phyloP scores from a whole-genome alignment of 2,329 filamentous ascomycete genomes.

The Orbilia ellipsospora region DNA sequence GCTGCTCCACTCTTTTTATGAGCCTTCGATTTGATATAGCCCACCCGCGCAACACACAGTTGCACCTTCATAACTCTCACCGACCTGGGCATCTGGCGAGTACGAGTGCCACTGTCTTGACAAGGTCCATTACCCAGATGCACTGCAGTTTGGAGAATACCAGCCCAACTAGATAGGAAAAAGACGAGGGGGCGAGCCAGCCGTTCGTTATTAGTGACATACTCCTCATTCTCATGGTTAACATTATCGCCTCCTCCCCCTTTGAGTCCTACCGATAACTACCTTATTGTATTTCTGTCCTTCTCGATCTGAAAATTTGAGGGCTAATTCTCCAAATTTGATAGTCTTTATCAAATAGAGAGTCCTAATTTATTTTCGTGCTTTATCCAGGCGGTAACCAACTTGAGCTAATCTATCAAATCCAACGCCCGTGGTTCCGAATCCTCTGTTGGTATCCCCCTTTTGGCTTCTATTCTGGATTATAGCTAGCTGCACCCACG shows the following conservation, averaged over 20 bases:
- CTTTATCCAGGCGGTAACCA: neutral
- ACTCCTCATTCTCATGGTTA: neutral
- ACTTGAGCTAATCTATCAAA: neutral
- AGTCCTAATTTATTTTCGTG: slow-evolving; percentile 8
- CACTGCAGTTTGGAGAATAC: too few species aligned
- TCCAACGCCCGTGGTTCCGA: slow-evolving; percentile 38
- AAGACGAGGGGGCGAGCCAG: neutral
- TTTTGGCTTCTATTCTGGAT: neutral
- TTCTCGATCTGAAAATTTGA: neutral
- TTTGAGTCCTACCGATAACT: neutral
- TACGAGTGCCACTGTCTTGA: slow-evolving; percentile 31
- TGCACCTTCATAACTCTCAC: neutral
- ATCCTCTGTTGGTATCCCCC: slow-evolving; percentile 14
- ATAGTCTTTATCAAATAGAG: slow-evolving; percentile 11
- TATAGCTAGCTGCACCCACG: slow-evolving; percentile 7
- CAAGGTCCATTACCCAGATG: slow-evolving; percentile 8
- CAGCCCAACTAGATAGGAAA: neutral
- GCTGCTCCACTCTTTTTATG: slow-evolving; percentile 23
- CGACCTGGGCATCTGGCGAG: neutral
- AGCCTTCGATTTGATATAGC: slow-evolving; percentile 33
- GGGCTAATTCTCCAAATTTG: slow-evolving; percentile 3
- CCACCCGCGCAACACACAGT: slow-evolving; percentile 30
- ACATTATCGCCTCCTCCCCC: neutral
- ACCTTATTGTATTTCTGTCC: slow-evolving; percentile 20
- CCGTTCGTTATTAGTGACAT: neutral